Base-by-base conservation (phyloP, 345 rosid genomes). In the Rubroshorea leprosula region DNA sequence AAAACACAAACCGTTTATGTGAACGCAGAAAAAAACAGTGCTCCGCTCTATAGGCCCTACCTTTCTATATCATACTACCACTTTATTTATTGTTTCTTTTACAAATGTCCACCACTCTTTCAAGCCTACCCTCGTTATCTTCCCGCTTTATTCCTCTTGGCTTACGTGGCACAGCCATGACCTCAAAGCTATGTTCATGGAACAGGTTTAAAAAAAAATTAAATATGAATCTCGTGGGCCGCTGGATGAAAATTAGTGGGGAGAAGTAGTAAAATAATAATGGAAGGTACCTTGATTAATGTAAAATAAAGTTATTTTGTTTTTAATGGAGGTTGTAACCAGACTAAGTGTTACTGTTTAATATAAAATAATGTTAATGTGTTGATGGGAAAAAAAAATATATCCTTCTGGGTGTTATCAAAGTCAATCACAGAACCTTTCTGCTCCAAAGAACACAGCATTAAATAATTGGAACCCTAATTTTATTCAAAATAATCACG, bases 141-240 rank as follows among this genome's bases (percentile, higher is more conserved):
- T 65, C 73, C 68, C 51, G 62, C 78, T 77, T 73, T 75, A 68
- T 75, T 69, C 76, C 77, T 57, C 20, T 2, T 23, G 56, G 46
- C 27, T 49, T 56, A 72, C 85, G 85, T 77, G 85, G 85, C 82
- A 38, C 22, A 63, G 60, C 59, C 57, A 63, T 49, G 23, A 55
- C 85, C 85, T 58, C 59, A 72, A 43, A 16, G 54, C 31, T 12
- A 16, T 9, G 41, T 17, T 45, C 54, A 39, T 39, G 53, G 21
- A 55, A 45, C 49, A 25, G 49, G 57, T 19, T 18, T 44, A 2
- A 55, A 55, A 50, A 49, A 39, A n/a, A n/a, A n/a, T n/a, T 6
- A 17, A 8, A 64, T 48, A 21, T 31, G 39, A 49, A 64, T 55
- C 50, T 29, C 23, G 68, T 57, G 41, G 41, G 41, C 41, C 41